Base-by-base conservation (phyloP, 352 stramenopile species). In the Phytopythium cucurbitacearum region DNA sequence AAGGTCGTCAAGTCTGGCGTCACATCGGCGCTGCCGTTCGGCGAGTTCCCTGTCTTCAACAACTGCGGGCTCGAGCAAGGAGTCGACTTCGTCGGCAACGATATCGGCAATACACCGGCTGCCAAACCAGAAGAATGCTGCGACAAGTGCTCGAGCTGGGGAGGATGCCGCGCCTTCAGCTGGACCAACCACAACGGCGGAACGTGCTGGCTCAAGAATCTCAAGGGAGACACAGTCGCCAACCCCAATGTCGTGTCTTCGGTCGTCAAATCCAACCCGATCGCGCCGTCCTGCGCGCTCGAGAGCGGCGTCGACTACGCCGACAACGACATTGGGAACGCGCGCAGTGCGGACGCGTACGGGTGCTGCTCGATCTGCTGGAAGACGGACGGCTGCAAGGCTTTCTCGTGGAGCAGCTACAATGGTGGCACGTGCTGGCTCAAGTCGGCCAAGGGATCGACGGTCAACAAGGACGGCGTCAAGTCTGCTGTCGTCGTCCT, bases 401-500 rank as follows among this genome's bases (percentile, higher is more conserved):
- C 67, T 2, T 86, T 78, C 40, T 71, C 73, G 13, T 86, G 73
- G 72, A 66, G 41, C 41, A 65, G 69, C 52, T 57, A 49, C 33
- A 62, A 73, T 37, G 70, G 66, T 3, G 77, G 77, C 11, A 73
- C 56, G 16, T 88, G 77, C 62, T 86, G 72, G 64, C 65, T 86
- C 45, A 88, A 86, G 62, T 78, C 52, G 16, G 21, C 36, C 37
- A 74, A 69, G 45, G 60, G 62, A 5, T 46, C 40, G 15, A 49
- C 45, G 36, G 32, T 38, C 33, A 51, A 43, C 33, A 59, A 59
- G 11, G 44, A 52, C 12, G 45, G 45, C 44, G 53, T 59, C 43
- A 59, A 59, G 39, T 59, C 53, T 35, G 43, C 53, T 11, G 44
- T 59, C 34, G 32, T 59, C 44, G 62, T 28, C 21, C 21, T 28